Evolutionary conservation across 768 basidiomycete species (phyloP), one percentile per base, ranked within the genome.

Genomic region (Suillus subaureus): DNA sequence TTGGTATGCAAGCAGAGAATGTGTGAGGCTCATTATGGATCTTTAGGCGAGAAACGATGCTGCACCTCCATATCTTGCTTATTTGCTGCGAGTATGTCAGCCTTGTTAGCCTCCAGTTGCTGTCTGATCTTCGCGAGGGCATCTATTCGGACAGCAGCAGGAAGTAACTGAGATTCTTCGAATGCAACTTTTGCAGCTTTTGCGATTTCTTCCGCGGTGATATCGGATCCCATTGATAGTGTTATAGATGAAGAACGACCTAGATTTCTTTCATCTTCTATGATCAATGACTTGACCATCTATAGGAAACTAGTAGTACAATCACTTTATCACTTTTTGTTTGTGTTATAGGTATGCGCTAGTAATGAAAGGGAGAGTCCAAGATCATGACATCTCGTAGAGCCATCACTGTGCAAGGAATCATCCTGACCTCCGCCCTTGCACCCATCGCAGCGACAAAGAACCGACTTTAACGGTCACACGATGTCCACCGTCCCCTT

Each of bases 171-270:
- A 6, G 96, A 95, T 23, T 84, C 83, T 70, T 96, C 90, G 73
- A 97, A 99, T 0, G 97, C 93, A 9, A 78, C 73, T 74, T 94
- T 93, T 28, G 96, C 94, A 2, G 85, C 82, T 72, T 82, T 85
- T 16, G 97, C 97, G 64, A 98, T 90, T 18, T 75, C 78, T 74
- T 83, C 79, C n/a, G 82, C 84, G 55, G 70, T 63, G 31, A 28
- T 68, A 61, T 70, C 61, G 21, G 73, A 58, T 39, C 56, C 63
- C 54, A 55, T 55, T 1, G 54, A 33, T 33, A 21, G 8, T 54
- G 28, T 52, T 18, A 4, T 28, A n/a, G n/a, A n/a, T n/a, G n/a
- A n/a, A n/a, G n/a, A n/a, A n/a, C n/a, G n/a, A n/a, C n/a, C n/a
- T n/a, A n/a, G n/a, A n/a, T n/a, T n/a, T n/a, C n/a, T n/a, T n/a